Evolutionary conservation across 352 stramenopile genomes (phyloP), one percentile per base, ranked within the genome.

Genomic region (Lagenidium giganteum): DNA sequence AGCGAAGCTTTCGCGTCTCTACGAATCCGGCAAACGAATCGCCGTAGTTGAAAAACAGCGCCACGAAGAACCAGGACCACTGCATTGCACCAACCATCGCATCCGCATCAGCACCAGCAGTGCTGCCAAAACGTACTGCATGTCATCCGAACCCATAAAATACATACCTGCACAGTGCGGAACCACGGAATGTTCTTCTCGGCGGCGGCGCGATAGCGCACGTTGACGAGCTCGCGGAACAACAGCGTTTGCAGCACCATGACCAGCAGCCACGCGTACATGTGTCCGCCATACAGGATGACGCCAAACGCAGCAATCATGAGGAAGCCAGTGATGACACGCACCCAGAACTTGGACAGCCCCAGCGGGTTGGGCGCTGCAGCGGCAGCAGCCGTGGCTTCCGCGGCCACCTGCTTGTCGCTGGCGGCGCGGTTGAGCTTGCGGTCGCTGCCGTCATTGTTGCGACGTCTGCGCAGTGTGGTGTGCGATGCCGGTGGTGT

Each of bases 121-220:
- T n/a, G n/a, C n/a, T n/a, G n/a, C n/a, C n/a, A n/a, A n/a, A n/a
- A n/a, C n/a, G n/a, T n/a, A n/a, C n/a, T n/a, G n/a, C n/a, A n/a
- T n/a, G n/a, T n/a, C n/a, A n/a, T n/a, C n/a, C n/a, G n/a, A n/a
- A n/a, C n/a, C n/a, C n/a, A n/a, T n/a, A n/a, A n/a, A n/a, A n/a
- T n/a, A n/a, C n/a, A n/a, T n/a, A n/a, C n/a, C n/a, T n/a, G n/a
- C 31, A 96, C 89, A 5, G 93, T 98, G 28, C 95, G 91, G 63
- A 98, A 98, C 52, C 96, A 87, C 27, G 95, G 94, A 55, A 98
- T 97, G 16, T 87, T 95, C 59, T 95, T 83, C 67, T 98, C 83
- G 22, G 94, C 95, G 1, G 81, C 82, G 2, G 74, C 79, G 43
- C 87, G 81, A 66, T 98, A 98, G 2, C 95, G 83, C 14, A 98